These are phyloP conservation scores for Phytophthora aleatoria DNA, from an alignment of 352 stramenopile species.

Conservation along the genomic window DNA sequence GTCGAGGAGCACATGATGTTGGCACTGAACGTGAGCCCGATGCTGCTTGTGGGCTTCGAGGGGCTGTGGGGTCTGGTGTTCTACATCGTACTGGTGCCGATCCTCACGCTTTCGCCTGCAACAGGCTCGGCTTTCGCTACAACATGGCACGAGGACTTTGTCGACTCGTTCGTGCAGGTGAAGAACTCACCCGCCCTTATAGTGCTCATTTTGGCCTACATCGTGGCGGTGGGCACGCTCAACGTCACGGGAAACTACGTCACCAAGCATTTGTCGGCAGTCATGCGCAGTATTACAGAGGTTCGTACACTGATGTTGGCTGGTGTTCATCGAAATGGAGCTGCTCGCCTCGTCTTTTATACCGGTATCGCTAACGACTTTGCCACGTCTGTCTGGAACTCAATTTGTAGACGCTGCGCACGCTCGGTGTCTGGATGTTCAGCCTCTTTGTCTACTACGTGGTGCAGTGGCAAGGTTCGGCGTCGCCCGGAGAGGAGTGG, in stretches of 20 bases:
- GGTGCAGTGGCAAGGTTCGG: slow-evolving; percentile 60
- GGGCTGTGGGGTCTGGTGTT: slow-evolving; percentile 88
- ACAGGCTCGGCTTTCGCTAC: slow-evolving; percentile 56
- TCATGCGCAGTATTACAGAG: slow-evolving; percentile 85
- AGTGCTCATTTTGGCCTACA: slow-evolving; percentile 61
- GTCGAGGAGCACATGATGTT: slow-evolving; percentile 91
- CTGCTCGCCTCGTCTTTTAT: slow-evolving; percentile 10
- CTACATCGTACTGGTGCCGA: slow-evolving; percentile 68
- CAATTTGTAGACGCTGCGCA: slow-evolving; percentile 65
- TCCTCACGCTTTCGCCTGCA: slow-evolving; percentile 66
- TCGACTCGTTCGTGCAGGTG: slow-evolving; percentile 80
- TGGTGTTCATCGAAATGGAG: slow-evolving; percentile 9
- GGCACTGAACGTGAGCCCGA: slow-evolving; percentile 79
- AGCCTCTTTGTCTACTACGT: slow-evolving; percentile 85
- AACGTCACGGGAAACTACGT: slow-evolving; percentile 88
- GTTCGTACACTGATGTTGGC: slow-evolving; percentile 34
- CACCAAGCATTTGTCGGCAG: slow-evolving; percentile 83
- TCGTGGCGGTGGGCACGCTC: slow-evolving; percentile 75
- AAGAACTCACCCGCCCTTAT: slow-evolving; percentile 68
- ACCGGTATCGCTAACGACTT: slow-evolving; percentile 10
- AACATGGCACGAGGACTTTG: slow-evolving; percentile 86
- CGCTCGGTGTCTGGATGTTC: slow-evolving; percentile 77
- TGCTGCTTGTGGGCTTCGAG: slow-evolving; percentile 88
- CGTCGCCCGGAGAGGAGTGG: slow-evolving; percentile 75
- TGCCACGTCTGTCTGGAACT: slow-evolving; percentile 15